Evolutionary conservation across 257 asterid species (phyloP), one percentile per base, ranked within the genome.

Genomic region (Penstemon barbatus): DNA sequence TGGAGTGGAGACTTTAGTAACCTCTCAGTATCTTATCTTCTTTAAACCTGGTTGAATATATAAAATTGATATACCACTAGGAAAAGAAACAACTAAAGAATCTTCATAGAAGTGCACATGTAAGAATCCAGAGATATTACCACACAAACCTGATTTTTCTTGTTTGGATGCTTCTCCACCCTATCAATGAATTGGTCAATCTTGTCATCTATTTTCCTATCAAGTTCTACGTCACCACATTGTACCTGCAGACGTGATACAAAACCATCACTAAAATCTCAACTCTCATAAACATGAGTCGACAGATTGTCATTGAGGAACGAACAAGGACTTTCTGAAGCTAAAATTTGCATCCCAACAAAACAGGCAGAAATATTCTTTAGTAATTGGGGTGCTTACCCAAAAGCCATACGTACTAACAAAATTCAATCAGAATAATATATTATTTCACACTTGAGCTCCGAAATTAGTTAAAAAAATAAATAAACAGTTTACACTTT

Each of bases 151-250:
- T 94, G 97, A 74, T 91, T 89, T 84, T 91, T 91, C 87, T 84
- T 87, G 82, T 87, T 89, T 12, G 97, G 97, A 79, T 91, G 91
- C 82, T 91, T 94, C 79, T 94, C 97, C 76, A 89, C 99, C 86
- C 78, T 86, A 57, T 91, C 97, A 18, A 94, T 89, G 74, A 91
- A 91, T 55, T 85, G 97, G 48, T 82, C 89, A 75, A 91, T 91
- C 81, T 87, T 94, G 76, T 86, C 97, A 49, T 94, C 96, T 58
- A 91, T 83, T 82, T 87, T 89, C 79, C 83, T 85, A 80, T 87
- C 99, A 71, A 91, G 76, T 65, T 89, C 97, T 48, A 69, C 75
- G 57, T 94, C 95, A 66, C 91, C 96, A 70, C 99, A 94, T 73
- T 94, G 97, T 57, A 89, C 95, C 99, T 89, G 82, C 69, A 57